phyloP scores from a whole-genome alignment of 306 rosid species.

The Trifolium repens region DNA sequence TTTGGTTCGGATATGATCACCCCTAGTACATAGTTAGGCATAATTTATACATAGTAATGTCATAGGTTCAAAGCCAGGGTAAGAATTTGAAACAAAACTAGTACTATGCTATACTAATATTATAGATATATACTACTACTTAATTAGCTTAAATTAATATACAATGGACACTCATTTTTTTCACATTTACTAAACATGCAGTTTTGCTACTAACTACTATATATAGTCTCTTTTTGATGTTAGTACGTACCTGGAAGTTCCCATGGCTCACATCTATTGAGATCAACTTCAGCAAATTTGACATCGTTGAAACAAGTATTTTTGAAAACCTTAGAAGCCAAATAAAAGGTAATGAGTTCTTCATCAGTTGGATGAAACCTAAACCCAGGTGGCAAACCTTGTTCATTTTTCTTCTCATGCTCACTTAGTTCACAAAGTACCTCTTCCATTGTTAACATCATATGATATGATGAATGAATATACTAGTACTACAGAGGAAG shows the following conservation, averaged over 20 bases:
- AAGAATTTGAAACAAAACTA: too few species aligned
- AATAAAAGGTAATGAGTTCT: constrained; percentile 72
- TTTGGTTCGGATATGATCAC: too few species aligned
- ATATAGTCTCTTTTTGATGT: too few species aligned
- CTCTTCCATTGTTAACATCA: constrained; percentile 56
- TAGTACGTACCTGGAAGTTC: constrained; percentile 68
- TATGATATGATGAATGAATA: background rate
- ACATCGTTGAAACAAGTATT: constrained; percentile 43
- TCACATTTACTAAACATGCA: background rate
- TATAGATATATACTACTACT: too few species aligned
- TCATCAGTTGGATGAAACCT: constrained; percentile 89
- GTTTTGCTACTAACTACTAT: background rate
- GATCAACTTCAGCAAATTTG: constrained; percentile 72
- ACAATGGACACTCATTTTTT: too few species aligned
- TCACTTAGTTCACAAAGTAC: constrained; percentile 55
- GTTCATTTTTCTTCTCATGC: constrained; percentile 56
- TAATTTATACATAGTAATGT: too few species aligned
- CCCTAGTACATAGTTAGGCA: too few species aligned
- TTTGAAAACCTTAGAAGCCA: constrained; percentile 67
- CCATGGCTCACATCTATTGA: constrained; percentile 84
- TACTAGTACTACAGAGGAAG: background rate
- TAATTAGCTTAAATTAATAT: too few species aligned
- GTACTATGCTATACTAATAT: too few species aligned
- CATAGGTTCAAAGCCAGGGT: too few species aligned
- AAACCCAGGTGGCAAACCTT: constrained; percentile 84